These are phyloP conservation scores for Psilocybe sp. DNA, from an alignment of 768 basidiomycete genomes.

Conservation along the genomic window DNA sequence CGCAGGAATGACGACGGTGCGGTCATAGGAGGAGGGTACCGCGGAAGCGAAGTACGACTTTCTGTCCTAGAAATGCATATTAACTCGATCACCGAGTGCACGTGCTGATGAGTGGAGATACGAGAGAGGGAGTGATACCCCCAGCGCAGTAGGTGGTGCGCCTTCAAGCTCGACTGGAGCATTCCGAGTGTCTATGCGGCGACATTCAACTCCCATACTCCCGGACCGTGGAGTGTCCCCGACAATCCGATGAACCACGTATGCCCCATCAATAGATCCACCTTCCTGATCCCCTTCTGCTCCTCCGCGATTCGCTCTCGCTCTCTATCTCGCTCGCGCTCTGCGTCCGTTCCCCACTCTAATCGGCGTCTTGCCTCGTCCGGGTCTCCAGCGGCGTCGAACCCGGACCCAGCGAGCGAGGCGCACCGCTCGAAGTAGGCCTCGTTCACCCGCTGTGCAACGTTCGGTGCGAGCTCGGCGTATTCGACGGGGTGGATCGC, in stretches of 20 bases:
- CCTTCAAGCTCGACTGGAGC: not conserved
- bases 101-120: not conserved
- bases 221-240: slow-evolving; percentile 35
- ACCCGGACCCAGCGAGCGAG: slow-evolving; percentile 25
- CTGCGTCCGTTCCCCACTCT: no score
- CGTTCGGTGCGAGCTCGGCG: slow-evolving; percentile 25
- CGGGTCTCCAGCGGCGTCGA: no score
- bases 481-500: slow-evolving; percentile 46
- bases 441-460: slow-evolving; percentile 33
- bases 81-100: no score
- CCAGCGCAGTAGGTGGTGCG: not conserved
- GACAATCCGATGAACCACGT: slow-evolving; percentile 49
- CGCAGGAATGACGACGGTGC: not conserved
- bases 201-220: slow-evolving; percentile 44
- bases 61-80: no score
- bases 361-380: no score
- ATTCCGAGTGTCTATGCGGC: slow-evolving; percentile 6
- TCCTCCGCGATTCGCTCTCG: slow-evolving; percentile 32
- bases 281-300: slow-evolving; percentile 48
- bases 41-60: no score
- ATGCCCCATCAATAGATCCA: slow-evolving; percentile 51
- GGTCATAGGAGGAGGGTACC: not conserved
- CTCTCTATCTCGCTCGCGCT: no score
- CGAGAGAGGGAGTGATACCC: not conserved
- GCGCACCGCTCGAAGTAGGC: slow-evolving; percentile 45